phyloP scores from a whole-genome alignment of 2,329 filamentous ascomycete genomes.

The Neocatenulostroma microsporum region DNA sequence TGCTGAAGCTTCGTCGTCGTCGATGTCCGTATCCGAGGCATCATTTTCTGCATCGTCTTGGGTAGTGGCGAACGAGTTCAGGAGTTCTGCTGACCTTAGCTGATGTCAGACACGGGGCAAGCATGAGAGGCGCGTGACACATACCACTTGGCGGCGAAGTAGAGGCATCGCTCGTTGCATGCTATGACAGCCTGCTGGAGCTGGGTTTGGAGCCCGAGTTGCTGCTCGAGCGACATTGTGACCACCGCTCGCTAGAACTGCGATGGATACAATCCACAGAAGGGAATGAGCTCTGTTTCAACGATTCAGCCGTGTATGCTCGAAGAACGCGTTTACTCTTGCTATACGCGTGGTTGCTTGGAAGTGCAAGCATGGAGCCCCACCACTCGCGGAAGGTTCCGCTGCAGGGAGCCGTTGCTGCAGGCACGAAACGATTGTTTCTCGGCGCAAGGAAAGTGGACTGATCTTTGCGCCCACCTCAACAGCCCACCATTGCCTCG shows the following conservation, averaged over 20 bases:
- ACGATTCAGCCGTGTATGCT: too few species aligned
- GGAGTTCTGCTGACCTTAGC: constrained; percentile 81
- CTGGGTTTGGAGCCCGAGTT: constrained; percentile 58
- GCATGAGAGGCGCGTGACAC: neutral
- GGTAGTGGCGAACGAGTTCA: constrained; percentile 64
- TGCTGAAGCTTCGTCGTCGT: constrained; percentile 23
- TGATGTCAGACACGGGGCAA: constrained; percentile 8
- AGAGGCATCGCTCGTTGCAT: constrained; percentile 90
- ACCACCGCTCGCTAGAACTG: too few species aligned
- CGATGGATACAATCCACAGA: too few species aligned
- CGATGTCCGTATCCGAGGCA: constrained; percentile 44
- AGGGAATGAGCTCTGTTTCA: too few species aligned
- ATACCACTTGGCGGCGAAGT: constrained; percentile 94
- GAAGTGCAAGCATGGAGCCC: too few species aligned
- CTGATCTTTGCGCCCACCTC: too few species aligned
- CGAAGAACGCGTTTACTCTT: too few species aligned
- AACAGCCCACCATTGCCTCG: constrained; percentile 2
- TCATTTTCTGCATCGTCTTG: constrained; percentile 38
- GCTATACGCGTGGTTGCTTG: too few species aligned
- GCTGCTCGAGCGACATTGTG: constrained; percentile 38
- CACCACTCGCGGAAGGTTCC: too few species aligned
- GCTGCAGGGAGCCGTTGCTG: too few species aligned
- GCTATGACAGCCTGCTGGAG: constrained; percentile 80
- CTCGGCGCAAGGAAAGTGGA: too few species aligned
- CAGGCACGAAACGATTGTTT: too few species aligned